Evolutionary conservation across 2,329 filamentous ascomycete species (phyloP).

Genomic region (Microdochium trichocladiopsis): DNA sequence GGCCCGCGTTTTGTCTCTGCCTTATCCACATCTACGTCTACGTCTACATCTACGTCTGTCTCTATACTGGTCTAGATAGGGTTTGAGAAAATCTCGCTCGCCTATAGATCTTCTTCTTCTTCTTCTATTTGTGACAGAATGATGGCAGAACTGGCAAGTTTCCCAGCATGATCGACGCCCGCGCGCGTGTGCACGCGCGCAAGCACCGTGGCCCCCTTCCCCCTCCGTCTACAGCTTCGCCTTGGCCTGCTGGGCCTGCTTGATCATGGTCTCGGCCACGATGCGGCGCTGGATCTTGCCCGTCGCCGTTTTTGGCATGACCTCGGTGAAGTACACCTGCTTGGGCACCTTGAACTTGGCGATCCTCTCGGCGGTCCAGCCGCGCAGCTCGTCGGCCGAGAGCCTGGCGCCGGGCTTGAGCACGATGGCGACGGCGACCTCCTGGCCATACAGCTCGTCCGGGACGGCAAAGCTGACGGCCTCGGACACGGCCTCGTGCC

Average conservation of each 20-base stretch:
- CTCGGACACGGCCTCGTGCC: slow-evolving; percentile 66
- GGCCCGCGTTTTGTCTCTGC: too few species aligned
- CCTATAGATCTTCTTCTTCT: too few species aligned
- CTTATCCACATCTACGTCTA: too few species aligned
- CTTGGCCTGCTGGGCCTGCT: slow-evolving; percentile 47
- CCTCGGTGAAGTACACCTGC: slow-evolving; percentile 75
- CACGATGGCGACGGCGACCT: slow-evolving; percentile 71
- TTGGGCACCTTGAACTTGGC: slow-evolving; percentile 84
- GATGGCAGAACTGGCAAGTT: too few species aligned
- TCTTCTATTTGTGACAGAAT: too few species aligned
- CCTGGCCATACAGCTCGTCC: slow-evolving; percentile 78
- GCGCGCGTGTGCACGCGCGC: too few species aligned
- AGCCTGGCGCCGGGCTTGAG: slow-evolving; percentile 57
- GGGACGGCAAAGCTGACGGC: slow-evolving; percentile 79
- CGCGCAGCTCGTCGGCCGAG: slow-evolving; percentile 53
- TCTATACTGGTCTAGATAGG: too few species aligned
- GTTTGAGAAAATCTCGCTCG: too few species aligned
- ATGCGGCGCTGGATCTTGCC: slow-evolving; percentile 82
- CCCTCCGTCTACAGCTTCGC: slow-evolving; percentile 41
- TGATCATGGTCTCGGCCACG: slow-evolving; percentile 79
- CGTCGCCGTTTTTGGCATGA: slow-evolving; percentile 89
- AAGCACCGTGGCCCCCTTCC: too few species aligned
- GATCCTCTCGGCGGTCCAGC: slow-evolving; percentile 62
- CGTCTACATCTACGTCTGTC: too few species aligned
- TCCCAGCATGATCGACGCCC: too few species aligned